Evolutionary conservation across 1,284 basidiomycete genomes (phyloP).

Genomic region (Moesziomyces sp.): DNA sequence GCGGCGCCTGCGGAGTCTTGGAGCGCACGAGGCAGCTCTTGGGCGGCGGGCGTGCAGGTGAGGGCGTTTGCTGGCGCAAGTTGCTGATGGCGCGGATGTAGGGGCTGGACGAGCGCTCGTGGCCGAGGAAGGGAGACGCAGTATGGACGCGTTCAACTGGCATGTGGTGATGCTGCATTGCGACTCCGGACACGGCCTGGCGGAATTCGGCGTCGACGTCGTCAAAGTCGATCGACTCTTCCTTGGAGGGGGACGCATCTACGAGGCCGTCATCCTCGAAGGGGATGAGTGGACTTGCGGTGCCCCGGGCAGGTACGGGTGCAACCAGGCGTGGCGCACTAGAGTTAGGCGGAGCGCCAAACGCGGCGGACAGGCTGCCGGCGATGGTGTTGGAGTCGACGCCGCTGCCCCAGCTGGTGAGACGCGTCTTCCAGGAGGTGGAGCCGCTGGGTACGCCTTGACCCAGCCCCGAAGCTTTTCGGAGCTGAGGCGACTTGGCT

Average conservation of each 20-base stretch:
- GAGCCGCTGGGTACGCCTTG: conserved; percentile 6
- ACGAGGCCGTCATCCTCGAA: conserved; percentile 13
- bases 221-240: conserved; percentile 25
- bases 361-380: conserved; percentile 8
- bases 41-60: conserved; percentile 7
- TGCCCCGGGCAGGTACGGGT: conserved; percentile 24
- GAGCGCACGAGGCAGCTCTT: conserved; percentile 38
- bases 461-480: conserved; percentile 8
- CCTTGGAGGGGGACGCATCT: conserved; percentile 21
- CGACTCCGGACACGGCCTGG: conserved; percentile 19
- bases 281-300: conserved; percentile 10
- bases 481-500: conserved; percentile 21
- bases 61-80: conserved; percentile 2
- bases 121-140: neutral
- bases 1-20: conserved; percentile 32
- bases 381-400: conserved; percentile 8
- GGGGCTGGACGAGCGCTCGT: conserved; percentile 8
- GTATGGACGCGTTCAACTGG: neutral
- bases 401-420: conserved; percentile 33
- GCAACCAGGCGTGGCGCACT: conserved; percentile 27
- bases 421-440: conserved; percentile 24
- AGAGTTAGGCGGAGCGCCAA: neutral
- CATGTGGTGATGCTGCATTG: conserved; percentile 4
- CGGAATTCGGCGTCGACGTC: conserved; percentile 33
- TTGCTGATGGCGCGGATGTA: conserved; percentile 15